Evolutionary conservation across 1,284 basidiomycete species (phyloP).

Genomic region (Rhodotorula sp.): DNA sequence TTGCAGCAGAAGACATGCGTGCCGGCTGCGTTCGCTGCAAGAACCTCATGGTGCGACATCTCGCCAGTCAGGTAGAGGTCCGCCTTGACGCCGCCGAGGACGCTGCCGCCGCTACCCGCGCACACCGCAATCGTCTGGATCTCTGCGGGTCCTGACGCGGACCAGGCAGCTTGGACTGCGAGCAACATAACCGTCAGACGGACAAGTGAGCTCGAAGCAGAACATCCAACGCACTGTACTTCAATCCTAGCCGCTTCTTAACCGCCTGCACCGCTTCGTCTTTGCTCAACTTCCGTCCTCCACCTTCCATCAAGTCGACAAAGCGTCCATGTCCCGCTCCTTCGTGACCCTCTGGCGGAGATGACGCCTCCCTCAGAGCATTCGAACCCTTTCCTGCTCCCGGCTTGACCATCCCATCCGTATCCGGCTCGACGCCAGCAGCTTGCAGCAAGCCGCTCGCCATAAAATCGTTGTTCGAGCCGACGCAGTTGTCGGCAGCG

Average conservation of each 20-base stretch:
- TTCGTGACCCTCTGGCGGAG: slow-evolving; percentile 30
- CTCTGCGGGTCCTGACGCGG: slow-evolving; percentile 2
- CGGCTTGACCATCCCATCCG: slow-evolving; percentile 4
- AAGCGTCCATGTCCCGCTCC: slow-evolving; percentile 32
- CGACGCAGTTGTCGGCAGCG: slow-evolving; percentile 32
- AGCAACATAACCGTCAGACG: background rate
- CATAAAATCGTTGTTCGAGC: slow-evolving; percentile 37
- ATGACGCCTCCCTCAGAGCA: slow-evolving; percentile 15
- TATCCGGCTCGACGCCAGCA: background rate
- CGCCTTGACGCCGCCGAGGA: slow-evolving; percentile 35
- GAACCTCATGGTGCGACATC: slow-evolving; percentile 35
- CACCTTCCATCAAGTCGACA: slow-evolving; percentile 21
- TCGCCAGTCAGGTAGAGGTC: slow-evolving; percentile 39
- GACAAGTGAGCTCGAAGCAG: no score
- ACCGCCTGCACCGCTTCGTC: slow-evolving; percentile 27
- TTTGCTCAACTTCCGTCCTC: background rate
- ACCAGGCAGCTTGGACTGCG: slow-evolving; percentile 37
- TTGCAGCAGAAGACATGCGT: slow-evolving; percentile 35
- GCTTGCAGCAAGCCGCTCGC: slow-evolving; percentile 11
- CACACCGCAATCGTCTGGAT: slow-evolving; percentile 36
- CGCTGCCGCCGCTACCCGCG: slow-evolving; percentile 32
- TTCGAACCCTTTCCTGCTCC: slow-evolving; percentile 5
- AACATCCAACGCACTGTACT: slow-evolving; percentile 22
- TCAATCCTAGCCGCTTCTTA: slow-evolving; percentile 21
- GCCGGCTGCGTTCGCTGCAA: slow-evolving; percentile 33